phyloP scores from a whole-genome alignment of 495 filamentous ascomycete genomes.

The Cercophora newfieldiana region DNA sequence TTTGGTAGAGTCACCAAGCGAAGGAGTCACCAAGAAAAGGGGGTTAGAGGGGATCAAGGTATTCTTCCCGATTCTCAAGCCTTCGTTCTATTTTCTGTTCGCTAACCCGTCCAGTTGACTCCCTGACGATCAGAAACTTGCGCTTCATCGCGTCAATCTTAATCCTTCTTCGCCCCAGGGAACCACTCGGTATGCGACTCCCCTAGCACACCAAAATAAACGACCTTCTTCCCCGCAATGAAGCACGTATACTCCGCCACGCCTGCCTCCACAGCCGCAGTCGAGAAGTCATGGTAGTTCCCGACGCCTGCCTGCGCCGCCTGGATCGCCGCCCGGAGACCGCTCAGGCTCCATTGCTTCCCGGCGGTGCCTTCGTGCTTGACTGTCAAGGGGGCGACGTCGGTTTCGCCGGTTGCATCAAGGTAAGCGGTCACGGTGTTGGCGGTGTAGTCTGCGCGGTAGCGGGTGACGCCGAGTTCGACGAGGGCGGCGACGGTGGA shows the following conservation, averaged over 20 bases:
- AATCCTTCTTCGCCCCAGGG: conserved; percentile 1
- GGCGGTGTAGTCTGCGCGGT: conserved; percentile 7
- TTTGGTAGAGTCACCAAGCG: not conserved
- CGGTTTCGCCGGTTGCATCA: not conserved
- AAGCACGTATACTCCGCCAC: conserved; percentile 1
- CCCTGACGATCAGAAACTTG: too few species aligned
- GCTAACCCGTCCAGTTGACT: too few species aligned
- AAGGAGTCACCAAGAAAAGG: too few species aligned
- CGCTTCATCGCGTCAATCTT: not conserved
- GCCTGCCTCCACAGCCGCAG: not conserved
- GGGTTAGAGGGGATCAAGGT: too few species aligned
- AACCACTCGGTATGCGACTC: conserved; percentile 12
- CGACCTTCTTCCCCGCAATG: conserved; percentile 5
- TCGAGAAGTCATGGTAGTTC: not conserved
- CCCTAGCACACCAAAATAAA: conserved; percentile 1
- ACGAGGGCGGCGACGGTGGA: not conserved
- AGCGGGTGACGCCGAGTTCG: conserved; percentile 1
- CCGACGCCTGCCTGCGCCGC: conserved; percentile 1
- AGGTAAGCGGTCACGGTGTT: conserved; percentile 7
- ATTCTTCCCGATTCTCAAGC: too few species aligned
- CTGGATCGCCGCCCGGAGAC: not conserved
- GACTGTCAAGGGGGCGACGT: not conserved
- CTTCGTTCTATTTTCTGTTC: too few species aligned
- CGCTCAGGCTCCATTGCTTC: not conserved
- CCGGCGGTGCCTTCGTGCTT: not conserved